Evolutionary conservation across 2,329 filamentous ascomycete species (phyloP), one percentile per base, ranked within the genome.

Genomic region (Colletotrichum higginsianum): DNA sequence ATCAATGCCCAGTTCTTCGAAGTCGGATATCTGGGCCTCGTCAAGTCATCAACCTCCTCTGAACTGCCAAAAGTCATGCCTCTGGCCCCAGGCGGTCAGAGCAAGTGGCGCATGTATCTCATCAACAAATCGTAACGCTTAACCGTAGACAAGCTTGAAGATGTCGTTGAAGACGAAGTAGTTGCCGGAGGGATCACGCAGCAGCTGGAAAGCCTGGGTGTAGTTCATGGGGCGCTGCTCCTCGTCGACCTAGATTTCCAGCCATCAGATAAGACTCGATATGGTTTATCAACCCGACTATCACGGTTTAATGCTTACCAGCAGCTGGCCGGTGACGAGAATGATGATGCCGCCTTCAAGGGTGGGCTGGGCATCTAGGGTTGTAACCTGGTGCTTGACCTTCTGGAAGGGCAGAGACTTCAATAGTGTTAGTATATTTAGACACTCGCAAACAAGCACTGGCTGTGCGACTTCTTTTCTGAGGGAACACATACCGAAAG

Each of bases 141-240:
- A 89, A 80, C 84, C 87, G 84, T 93, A 96, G 77, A 98, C 89
- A 74, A 98, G 90, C 85, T 94, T 94, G 91, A 98, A 98, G 82
- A 98, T 85, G 83, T 98, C 96, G 87, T 98, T 98, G 86, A 92
- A 92, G 81, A 98, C 93, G 82, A 90, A 98, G 87, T 93, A 98
- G 84, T 88, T 91, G 77, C 91, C 92, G 38, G 44, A 71, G 38
- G 83, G 83, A 66, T 94, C 92, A 73, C 90, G 91, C 75, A 90
- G 83, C 74, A 98, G 92, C 83, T 97, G 93, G 89, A 98, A 98
- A 67, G 89, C 85, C 86, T 98, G 95, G 67, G 92, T 92, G 85
- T 95, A 99, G 88, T 90, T 95, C 92, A 98, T 96, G 55, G 94
- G 94, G 79, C 90, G 90, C 82, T 93, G 87, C 84, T 95, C 91